Evolutionary conservation across 805 yeast genomes (phyloP), one percentile per base, ranked within the genome.

Genomic region (Candida germanica): DNA sequence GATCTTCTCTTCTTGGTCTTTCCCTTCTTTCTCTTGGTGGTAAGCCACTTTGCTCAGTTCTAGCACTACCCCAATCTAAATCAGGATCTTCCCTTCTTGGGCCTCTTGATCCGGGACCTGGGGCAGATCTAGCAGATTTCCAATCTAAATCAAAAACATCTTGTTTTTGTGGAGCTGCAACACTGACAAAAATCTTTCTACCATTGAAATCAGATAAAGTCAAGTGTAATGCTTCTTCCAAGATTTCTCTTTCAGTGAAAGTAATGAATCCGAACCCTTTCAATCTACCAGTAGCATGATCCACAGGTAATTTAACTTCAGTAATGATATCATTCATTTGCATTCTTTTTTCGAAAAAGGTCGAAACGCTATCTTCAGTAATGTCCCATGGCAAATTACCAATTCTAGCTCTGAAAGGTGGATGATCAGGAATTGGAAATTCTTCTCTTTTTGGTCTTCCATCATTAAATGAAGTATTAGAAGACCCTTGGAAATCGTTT

Each of bases 351-450:
- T 75, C 80, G 39, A 84, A 73, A 69, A 82, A 83, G 17, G 73
- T 75, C 35, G 59, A 66, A 40, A 84, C 69, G 35, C 70, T 75
- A 24, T 70, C 78, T 60, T 91, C 97, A 31, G 69, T 61, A 29
- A 77, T 75, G 40, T 84, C 89, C 80, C 85, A 83, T 42, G 96
- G 87, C 55, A 93, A 76, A 66, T 89, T 88, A 56, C 78, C 77
- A 48, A 91, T 73, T 58, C 87, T 79, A n/a, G 96, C 97, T 53
- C 85, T 83, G 73, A 64, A 93, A 36, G 99, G 99, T 13, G 97
- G 88, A 35, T 66, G 73, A 51, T 87, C 91, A 30, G 99, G 99
- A 42, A 93, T 73, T 28, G 96, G 95, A 49, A 66, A 83, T 56
- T 83, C 89, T 44, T 68, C 71, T 62, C 86, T 75, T 44, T 75